Evolutionary conservation across 805 yeast genomes (phyloP), one percentile per base, ranked within the genome.

Genomic region (Sungouiozyma intestinalis): DNA sequence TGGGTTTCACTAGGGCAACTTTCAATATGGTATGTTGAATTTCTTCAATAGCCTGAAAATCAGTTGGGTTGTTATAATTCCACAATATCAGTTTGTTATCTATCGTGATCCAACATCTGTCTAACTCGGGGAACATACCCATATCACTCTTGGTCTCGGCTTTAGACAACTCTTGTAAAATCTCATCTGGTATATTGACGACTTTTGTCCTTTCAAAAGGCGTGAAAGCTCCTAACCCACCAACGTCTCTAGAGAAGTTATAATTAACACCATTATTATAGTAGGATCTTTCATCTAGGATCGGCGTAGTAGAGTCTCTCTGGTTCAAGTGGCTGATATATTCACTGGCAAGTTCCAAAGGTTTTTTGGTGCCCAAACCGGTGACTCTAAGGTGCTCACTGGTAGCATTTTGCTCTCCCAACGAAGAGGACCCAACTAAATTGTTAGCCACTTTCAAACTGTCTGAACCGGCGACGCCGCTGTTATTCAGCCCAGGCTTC

Each of bases 21-120:
- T 85, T 71, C 41, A 84, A 65, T 39, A 92, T 85, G 2, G 92
- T 75, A 50, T 84, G 85, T 41, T 76, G 72, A 47, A 87, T 73
- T 49, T 82, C 94, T 57, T 86, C 97, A 40, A 90, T 82, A 7
- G 86, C 77, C 52, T 79, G 79, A 55, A 78, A 84, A 45, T 82
- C 90, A 21, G 74, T 71, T 11, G 77, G 69, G 44, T 73, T 74
- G 7, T 64, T 54, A 55, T 81, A 77, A 59, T 87, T 81, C 97
- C 97, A 92, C 18, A 94, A 69, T 29, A 83, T 74, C 52, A 90
- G 68, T 52, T 82, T 81, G 57, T 81, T 81, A 55, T 86, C 97
- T 27, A 80, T 76, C 3, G 82, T 77, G 27, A 90, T 72, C 96
- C 97, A 92, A 13, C 88, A 77, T 45, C 94, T 76, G 47, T 77